Evolutionary conservation across 352 stramenopile genomes (phyloP).

Genomic region (Phytopythium helicoides): DNA sequence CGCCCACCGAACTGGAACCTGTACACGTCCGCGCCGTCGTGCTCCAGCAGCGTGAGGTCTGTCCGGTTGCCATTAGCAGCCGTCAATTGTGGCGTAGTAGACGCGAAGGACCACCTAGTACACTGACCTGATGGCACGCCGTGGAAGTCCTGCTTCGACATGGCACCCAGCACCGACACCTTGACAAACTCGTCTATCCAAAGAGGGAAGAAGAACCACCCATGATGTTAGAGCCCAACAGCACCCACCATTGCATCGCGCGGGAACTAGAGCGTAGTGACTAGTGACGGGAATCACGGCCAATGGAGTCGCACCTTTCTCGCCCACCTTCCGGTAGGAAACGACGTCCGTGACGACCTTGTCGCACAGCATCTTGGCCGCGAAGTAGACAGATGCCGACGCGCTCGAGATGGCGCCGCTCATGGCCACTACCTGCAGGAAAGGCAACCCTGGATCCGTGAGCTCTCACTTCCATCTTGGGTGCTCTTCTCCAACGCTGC

Average conservation of each 20-base stretch:
- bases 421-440: slow-evolving; percentile 35
- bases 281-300: background rate
- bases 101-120: background rate
- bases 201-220: too few relatives aligned
- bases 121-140: slow-evolving; percentile 38
- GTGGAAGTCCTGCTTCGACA: slow-evolving; percentile 44
- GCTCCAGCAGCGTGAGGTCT: slow-evolving; percentile 58
- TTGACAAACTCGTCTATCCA: slow-evolving; percentile 48
- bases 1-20: slow-evolving; percentile 53
- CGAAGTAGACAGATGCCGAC: slow-evolving; percentile 65
- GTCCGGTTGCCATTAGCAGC: slow-evolving; percentile 1
- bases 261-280: too few relatives aligned
- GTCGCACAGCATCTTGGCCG: slow-evolving; percentile 66
- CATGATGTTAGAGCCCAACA: background rate
- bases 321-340: slow-evolving; percentile 56
- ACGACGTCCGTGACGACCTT: slow-evolving; percentile 70
- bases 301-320: slow-evolving; percentile 29
- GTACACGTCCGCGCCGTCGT: slow-evolving; percentile 59
- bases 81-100: too few relatives aligned
- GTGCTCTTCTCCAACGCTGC: too few relatives aligned
- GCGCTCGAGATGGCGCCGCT: slow-evolving; percentile 64
- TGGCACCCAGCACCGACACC: slow-evolving; percentile 43
- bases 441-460: too few relatives aligned
- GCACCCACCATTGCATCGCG: background rate
- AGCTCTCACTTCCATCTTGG: too few relatives aligned